Base-by-base conservation (phyloP, 2,329 filamentous ascomycete species). In the Arthroderma sp. region DNA sequence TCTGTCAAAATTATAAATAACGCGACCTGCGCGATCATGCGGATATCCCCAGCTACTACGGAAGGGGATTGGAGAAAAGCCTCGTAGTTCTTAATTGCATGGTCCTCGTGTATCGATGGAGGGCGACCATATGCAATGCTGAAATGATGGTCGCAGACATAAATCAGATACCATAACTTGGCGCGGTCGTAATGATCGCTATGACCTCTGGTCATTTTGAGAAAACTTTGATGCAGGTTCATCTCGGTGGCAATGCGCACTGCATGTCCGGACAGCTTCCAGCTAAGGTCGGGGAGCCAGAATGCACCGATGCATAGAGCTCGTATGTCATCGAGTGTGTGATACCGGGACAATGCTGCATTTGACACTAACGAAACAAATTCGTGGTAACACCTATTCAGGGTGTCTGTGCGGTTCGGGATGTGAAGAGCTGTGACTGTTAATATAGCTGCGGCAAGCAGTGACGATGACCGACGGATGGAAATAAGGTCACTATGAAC, bases 111-210 rank as follows among this genome's bases (percentile, higher is more conserved):
- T 0, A 78, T 72, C 6, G 78, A 71, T 0, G 74, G 71, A 1
- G 74, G 73, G 2, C 77, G 66, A 2, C 75, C 74, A 44, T 80
- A 79, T 0, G 78, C 62, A 22, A 78, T 79, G 11, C 74, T 76
- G 29, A 80, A 74, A 56, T 82, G 78, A 49, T 80, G 77, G 53
- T 82, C 78, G 53, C 77, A 80, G 1, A 80, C 75, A 52, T 80
- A 82, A 0, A 79, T 59, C 31, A 78, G 56, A 56, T 78, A 80
- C 77, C 77, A 80, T 8, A 80, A 58, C 15, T 77, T 66, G 3
- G 77, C 68, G 32, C 71, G 69, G 46, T 78, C 74, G 45, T 72
- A 69, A 44, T 74, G 66, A 49, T 73, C 66, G 5, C 51, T 59
- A 31, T 68, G 64, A 0, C 71, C 70, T 29, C 66, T 65, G 1